Evolutionary conservation across 2,329 filamentous ascomycete genomes (phyloP), one percentile per base, ranked within the genome.

Genomic region (Aspergillus tanneri): DNA sequence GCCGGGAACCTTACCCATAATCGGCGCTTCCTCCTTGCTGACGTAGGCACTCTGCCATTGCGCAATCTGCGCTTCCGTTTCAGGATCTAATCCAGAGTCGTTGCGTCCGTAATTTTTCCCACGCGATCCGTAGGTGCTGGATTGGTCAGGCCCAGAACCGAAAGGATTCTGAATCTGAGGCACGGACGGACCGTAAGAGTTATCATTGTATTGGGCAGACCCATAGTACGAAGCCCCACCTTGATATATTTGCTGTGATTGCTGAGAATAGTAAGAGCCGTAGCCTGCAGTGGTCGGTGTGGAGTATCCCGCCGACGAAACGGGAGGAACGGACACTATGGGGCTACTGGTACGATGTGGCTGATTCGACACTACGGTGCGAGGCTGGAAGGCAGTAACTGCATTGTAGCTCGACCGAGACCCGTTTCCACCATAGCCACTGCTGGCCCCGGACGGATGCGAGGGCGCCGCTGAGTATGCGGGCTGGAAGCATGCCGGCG

Each of bases 21-120:
- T 57, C 12, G 67, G 59, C 27, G 66, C 64, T 9, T 78, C 74
- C 41, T 87, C 84, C 59, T 81, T 85, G 41, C 77, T 79, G 54
- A 84, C 81, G 70, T 96, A 96, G 21, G 90, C 89, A 70, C 87
- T 92, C 71, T 95, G 90, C 90, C 92, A 96, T 70, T 95, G 88
- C 40, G 91, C 90, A 53, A 96, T 91, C 69, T 95, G 89, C 23
- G 89, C 90, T 49, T 93, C 90, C 75, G 89, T 86, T 58, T 96
- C 90, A 3, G 89, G 83, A 61, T 96, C 83, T 43, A 80, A 69
- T 24, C 68, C 71, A 8, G 69, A 55, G 24, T 73, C 73, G 16
- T 62, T 62, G 25, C 63, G 66, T 45, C 63, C 65, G 23, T 65
- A 66, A 44, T 58, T 64, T 30, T 52, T 61, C 46, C 63, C 64